Evolutionary conservation across 495 filamentous ascomycete species (phyloP), one percentile per base, ranked within the genome.

Genomic region (Penicillium goetzii): DNA sequence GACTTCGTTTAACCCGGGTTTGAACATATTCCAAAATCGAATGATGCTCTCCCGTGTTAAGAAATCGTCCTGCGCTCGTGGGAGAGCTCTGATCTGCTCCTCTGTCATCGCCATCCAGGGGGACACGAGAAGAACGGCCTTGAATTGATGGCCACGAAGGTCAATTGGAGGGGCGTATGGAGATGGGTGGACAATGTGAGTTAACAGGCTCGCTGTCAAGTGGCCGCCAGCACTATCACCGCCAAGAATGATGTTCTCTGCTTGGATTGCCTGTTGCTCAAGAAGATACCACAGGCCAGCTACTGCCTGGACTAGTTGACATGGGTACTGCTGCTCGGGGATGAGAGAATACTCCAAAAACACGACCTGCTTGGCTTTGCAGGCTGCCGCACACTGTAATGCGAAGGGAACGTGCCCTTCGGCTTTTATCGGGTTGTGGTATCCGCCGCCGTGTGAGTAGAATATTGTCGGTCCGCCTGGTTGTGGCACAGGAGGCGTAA

Each of bases 251-350:
- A 53, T 32, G 26, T 19, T 21, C 30, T 53, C 50, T 14, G 30
- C 28, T 32, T 10, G 17, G 8, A 53, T n/a, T 3, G 15, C 26
- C 50, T 53, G n/a, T 9, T 53, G 26, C 26, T 30, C 26, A 19
- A 53, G 50, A 17, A 53, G 50, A 53, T 32, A 33, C 50, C 50
- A 14, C 4, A 53, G 28, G 7, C 26, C 50, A 10, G 50, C 50
- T 15, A 53, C 50, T 10, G 50, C 50, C 50, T 53, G 50, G 25
- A 53, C n/a, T 11, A 53, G n/a, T n/a, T 53, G 50, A 17, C 50
- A 33, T 17, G 50, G 50, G 26, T 30, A 53, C 15, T 3, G 26
- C 15, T 53, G 50, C 50, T 53, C 50, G 3, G 50, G 50, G 15
- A 15, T 53, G 26, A 53, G 28, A n/a, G 50, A 53, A 14, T 53